Evolutionary conservation across 2,329 filamentous ascomycete genomes (phyloP).

Genomic region (Pseudogymnoascus sp.): DNA sequence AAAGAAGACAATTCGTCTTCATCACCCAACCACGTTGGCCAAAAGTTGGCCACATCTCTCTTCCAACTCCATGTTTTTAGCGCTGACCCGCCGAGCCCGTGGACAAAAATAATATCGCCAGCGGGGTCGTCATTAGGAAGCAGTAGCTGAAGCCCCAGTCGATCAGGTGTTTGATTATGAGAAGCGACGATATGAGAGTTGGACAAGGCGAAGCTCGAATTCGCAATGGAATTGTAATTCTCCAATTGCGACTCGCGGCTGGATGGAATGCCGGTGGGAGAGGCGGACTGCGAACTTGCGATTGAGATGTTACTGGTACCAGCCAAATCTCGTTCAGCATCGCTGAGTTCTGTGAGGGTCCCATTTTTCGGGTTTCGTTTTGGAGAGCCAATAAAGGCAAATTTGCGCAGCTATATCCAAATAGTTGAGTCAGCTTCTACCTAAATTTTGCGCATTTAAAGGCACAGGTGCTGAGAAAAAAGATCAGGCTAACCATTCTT

Average conservation of each 20-base stretch:
- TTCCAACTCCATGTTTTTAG: slow-evolving; percentile 31
- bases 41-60: slow-evolving; percentile 26
- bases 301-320: not conserved
- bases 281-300: not conserved
- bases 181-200: not conserved
- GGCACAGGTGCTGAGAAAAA: not conserved
- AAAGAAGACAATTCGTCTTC: slow-evolving; percentile 28
- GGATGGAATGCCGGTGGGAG: not conserved
- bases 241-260: not conserved
- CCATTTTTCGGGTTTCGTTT: not conserved
- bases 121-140: not conserved
- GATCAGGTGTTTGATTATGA: not conserved
- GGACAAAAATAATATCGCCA: slow-evolving; percentile 33
- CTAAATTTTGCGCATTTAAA: not conserved
- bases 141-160: not conserved
- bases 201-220: not conserved
- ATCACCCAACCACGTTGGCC: slow-evolving; percentile 31
- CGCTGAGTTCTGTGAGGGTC: not conserved
- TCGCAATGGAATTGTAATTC: not conserved
- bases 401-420: not conserved
- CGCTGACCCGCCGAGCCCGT: slow-evolving; percentile 34
- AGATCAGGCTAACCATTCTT: not conserved
- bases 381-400: not conserved
- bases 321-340: not conserved
- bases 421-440: not conserved